Base-by-base conservation (phyloP, 768 basidiomycete species). In the Leccinum incarnatum region DNA sequence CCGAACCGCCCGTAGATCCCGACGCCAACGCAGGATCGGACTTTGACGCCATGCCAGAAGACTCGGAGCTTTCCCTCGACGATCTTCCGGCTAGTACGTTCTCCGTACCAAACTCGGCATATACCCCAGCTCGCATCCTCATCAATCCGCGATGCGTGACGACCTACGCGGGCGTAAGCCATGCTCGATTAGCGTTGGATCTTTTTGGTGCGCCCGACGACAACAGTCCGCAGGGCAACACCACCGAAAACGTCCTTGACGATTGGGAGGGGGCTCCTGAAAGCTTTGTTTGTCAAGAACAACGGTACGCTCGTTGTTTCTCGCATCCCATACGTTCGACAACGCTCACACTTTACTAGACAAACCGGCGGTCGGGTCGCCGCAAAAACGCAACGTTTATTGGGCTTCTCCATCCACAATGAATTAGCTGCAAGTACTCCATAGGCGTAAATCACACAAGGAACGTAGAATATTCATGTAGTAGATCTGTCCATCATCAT, bases 191-290 rank as follows among this genome's bases (percentile, higher is more conserved):
- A 36, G 95, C 96, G n/a, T 74, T 92, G 48, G 95, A 98, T 73
- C 75, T 99, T 65, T 98, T 98, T 67, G 96, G 95, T 0, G 76
- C 78, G 10, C 81, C 84, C 42, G 83, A 85, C n/a, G 86, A 86
- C 23, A 87, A 91, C 51, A 80, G 78, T 45, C 63, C 76, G 15
- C 75, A 78, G 27, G 81, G 81, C 49, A 73, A 73, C 19, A 50
- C 63, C 3, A 72, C 72, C 25, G 93, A 89, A 72, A 96, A 98
- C 74, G 81, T 91, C 0, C 73, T 98, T 54, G 92, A 95, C 49
- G 93, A 97, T 69, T 98, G 95, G 95, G 89, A 93, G 55, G 91
- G 93, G 27, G 93, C 97, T 5, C 97, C 97, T 0, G 95, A 98
- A 71, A 93, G 90, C 62, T 99, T 97, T 74, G 95, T 98, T 6